Evolutionary conservation across 768 basidiomycete species (phyloP).

Genomic region (Russula brevipes): DNA sequence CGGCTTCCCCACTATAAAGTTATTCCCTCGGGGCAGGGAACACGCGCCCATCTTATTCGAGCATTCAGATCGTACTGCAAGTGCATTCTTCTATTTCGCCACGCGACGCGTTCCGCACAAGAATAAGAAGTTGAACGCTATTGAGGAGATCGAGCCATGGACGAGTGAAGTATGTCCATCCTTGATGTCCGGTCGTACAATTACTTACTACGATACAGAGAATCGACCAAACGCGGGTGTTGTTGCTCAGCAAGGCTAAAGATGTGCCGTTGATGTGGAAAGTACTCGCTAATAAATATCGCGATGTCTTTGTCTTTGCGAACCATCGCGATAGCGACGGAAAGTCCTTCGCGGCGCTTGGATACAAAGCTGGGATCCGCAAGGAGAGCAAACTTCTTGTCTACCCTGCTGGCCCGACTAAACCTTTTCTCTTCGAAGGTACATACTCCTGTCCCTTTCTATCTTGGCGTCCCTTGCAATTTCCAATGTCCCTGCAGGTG

Average conservation of each 20-base stretch:
- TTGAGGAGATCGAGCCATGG: constrained; percentile 61
- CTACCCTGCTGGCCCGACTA: constrained; percentile 56
- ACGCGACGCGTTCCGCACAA: constrained; percentile 67
- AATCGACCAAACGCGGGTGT: constrained; percentile 46
- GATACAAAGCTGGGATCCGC: constrained; percentile 49
- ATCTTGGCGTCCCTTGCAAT: not conserved
- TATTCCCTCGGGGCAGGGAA: constrained; percentile 73
- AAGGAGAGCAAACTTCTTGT: constrained; percentile 61
- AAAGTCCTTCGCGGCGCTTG: constrained; percentile 51
- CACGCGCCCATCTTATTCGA: constrained; percentile 62
- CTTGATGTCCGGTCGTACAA: not conserved
- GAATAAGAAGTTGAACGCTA: constrained; percentile 53
- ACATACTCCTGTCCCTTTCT: constrained; percentile 6
- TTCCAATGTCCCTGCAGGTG: constrained; percentile 39
- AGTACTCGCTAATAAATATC: constrained; percentile 68
- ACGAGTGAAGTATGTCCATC: constrained; percentile 51
- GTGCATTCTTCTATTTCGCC: constrained; percentile 70
- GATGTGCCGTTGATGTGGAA: constrained; percentile 77
- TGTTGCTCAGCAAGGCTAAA: constrained; percentile 71
- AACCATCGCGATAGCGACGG: constrained; percentile 64
- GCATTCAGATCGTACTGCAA: constrained; percentile 62
- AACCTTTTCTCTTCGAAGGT: constrained; percentile 67
- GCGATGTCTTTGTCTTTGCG: constrained; percentile 56
- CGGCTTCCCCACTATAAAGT: constrained; percentile 93
- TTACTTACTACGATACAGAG: constrained; percentile 30